Evolutionary conservation across 306 rosid genomes (phyloP).

Genomic region (Leucaena leucocephala): DNA sequence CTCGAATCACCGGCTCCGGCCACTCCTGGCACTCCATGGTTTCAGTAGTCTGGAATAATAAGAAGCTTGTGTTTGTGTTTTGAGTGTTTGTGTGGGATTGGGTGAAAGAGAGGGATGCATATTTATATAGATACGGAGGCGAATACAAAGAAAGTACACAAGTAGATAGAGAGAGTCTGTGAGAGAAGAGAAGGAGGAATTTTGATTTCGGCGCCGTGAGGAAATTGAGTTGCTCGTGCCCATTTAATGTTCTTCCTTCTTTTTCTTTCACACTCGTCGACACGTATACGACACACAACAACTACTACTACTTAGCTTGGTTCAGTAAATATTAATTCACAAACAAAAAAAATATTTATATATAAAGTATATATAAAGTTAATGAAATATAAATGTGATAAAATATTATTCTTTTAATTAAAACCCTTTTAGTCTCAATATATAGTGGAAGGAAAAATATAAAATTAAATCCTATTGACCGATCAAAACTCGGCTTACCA

Average conservation of each 20-base stretch:
- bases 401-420: too few relatives aligned
- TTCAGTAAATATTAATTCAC: too few relatives aligned
- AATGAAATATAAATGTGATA: too few relatives aligned
- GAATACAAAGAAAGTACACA: too few relatives aligned
- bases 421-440: too few relatives aligned
- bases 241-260: not conserved
- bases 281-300: not conserved
- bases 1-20: slow-evolving; percentile 89
- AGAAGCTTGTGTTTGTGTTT: not conserved
- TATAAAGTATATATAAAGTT: too few relatives aligned
- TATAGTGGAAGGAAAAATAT: too few relatives aligned
- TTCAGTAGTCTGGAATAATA: too few relatives aligned
- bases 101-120: not conserved
- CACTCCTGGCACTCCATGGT: slow-evolving; percentile 67
- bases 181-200: not conserved
- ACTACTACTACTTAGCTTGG: not conserved
- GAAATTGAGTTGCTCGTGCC: slow-evolving; percentile 46
- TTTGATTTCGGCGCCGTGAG: slow-evolving; percentile 76
- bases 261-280: not conserved
- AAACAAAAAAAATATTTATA: too few relatives aligned
- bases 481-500: too few relatives aligned
- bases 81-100: not conserved
- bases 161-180: not conserved
- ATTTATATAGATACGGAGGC: not conserved
- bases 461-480: too few relatives aligned